Evolutionary conservation across 441 rosid genomes (phyloP).

Genomic region (Rhodomyrtus psidioides): DNA sequence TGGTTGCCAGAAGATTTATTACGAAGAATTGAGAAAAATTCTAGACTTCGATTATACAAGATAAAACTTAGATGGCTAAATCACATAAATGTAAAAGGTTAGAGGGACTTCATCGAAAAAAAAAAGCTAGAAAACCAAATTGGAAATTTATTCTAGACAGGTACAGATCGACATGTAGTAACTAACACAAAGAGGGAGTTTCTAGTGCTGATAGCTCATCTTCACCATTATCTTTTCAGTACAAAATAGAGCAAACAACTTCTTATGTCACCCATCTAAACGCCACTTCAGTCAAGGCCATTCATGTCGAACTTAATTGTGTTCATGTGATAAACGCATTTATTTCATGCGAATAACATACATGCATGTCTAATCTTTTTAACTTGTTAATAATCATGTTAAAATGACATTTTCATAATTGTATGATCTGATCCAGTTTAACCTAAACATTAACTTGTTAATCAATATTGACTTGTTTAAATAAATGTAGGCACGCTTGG

Average conservation of each 20-base stretch:
- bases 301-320: not conserved
- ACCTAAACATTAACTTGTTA: not conserved
- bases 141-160: too few species aligned
- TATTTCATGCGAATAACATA: not conserved
- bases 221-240: not conserved
- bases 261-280: not conserved
- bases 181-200: not conserved
- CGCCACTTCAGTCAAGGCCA: rapidly evolving
- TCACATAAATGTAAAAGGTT: not conserved
- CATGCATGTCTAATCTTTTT: not conserved
- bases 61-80: not conserved
- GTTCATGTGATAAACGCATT: not conserved
- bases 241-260: not conserved
- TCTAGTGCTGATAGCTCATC: too few species aligned
- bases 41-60: not conserved
- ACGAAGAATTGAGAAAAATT: not conserved
- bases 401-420: not conserved
- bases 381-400: not conserved
- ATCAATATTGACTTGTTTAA: not conserved
- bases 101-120: not conserved
- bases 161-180: not conserved
- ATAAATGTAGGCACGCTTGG: not conserved
- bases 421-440: too few species aligned
- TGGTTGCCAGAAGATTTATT: not conserved
- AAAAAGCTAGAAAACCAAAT: not conserved